Conservation (phyloP, 2,329 filamentous ascomycete genomes). For the Aspergillus fumigatus region DNA sequence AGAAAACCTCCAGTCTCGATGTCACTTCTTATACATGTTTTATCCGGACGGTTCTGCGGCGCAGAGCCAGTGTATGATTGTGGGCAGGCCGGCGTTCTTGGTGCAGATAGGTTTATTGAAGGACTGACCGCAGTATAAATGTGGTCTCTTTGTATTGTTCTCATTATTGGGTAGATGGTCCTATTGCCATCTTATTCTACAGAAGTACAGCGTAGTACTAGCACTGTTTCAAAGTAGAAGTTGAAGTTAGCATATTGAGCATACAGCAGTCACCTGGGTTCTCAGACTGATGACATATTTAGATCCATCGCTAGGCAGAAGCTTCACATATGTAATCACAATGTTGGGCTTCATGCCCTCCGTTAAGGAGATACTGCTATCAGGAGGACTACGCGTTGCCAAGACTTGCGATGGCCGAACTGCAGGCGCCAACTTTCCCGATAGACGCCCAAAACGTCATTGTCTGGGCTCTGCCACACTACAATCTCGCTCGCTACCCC, state of each 20-base stretch:
- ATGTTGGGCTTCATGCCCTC: not conserved
- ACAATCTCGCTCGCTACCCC: constrained; percentile 3
- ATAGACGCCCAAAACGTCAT: constrained; percentile 27
- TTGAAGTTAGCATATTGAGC: not conserved
- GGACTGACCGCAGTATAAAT: not conserved
- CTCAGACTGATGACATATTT: not conserved
- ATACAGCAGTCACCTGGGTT: not conserved
- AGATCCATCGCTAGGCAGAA: not conserved
- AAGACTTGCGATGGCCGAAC: constrained; percentile 19
- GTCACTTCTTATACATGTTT: not conserved
- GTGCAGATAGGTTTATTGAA: not conserved
- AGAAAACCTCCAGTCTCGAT: not conserved
- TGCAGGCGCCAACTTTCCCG: constrained; percentile 33
- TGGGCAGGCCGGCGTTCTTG: not conserved
- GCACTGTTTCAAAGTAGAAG: not conserved
- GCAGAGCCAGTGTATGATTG: not conserved
- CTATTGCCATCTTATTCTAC: not conserved
- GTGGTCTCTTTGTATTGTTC: not conserved
- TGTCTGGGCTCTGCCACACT: constrained; percentile 8
- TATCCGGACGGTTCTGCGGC: not conserved
- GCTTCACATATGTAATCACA: not conserved
- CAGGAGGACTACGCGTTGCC: constrained; percentile 21
- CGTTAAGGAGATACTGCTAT: not conserved
- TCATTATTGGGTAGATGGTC: not conserved
- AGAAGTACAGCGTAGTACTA: not conserved